Evolutionary conservation across 1,284 basidiomycete species (phyloP).

Genomic region (Leccinum colubrinum): DNA sequence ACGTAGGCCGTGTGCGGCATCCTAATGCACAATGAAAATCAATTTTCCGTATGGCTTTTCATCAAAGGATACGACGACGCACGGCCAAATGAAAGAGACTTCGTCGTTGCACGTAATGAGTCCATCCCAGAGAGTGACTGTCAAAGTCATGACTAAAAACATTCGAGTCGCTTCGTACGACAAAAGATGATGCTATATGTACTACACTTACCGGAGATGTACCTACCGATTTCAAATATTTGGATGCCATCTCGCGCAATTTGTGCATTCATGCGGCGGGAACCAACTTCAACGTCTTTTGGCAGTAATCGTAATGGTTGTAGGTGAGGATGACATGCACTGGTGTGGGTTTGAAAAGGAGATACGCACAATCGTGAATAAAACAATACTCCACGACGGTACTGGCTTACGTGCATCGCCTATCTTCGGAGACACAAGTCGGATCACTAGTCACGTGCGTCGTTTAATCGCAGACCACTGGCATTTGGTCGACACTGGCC

Average conservation of each 20-base stretch:
- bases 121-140: constrained; percentile 13
- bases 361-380: constrained; percentile 1
- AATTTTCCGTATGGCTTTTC: background rate
- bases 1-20: constrained; percentile 14
- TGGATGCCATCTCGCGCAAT: background rate
- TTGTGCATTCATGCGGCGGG: constrained; percentile 5
- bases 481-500: too few species aligned
- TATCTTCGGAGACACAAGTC: too few species aligned
- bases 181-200: background rate
- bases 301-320: background rate
- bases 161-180: background rate
- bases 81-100: constrained; percentile 18
- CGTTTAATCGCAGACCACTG: too few species aligned
- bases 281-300: background rate
- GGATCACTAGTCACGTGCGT: too few species aligned
- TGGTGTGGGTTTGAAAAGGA: background rate
- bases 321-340: too few species aligned
- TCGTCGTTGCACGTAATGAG: constrained; percentile 16
- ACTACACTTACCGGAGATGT: constrained; percentile 9
- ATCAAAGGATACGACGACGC: background rate
- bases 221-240: constrained; percentile 10
- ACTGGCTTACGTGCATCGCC: too few species aligned
- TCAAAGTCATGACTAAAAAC: constrained; percentile 11
- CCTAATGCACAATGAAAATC: background rate
- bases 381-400: too few species aligned